Percentiles rank a stretch among this genome's conserved stretches.
These are phyloP conservation scores for Deakozyma indianensis DNA, from an alignment of 805 yeast species.

Conservation along the genomic window DNA sequence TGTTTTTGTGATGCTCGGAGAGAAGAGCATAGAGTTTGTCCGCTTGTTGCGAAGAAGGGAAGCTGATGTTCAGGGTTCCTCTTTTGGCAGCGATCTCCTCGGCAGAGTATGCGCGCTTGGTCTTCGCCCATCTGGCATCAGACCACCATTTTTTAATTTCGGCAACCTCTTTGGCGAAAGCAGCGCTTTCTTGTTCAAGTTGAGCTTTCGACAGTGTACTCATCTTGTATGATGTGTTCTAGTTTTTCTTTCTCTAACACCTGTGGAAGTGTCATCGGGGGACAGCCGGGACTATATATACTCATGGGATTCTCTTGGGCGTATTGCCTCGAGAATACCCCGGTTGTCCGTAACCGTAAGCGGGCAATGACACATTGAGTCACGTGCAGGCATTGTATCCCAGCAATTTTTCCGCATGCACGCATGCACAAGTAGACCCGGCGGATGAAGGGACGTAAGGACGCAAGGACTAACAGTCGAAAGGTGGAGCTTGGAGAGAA, in stretches of 20 bases:
- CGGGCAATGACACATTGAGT: neutral
- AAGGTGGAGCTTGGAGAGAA: too few relatives aligned
- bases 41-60: constrained; percentile 69
- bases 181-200: neutral
- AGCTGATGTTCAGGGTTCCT: constrained; percentile 57
- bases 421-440: too few relatives aligned
- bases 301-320: neutral
- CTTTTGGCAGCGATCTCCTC: constrained; percentile 84
- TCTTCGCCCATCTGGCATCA: constrained; percentile 78
- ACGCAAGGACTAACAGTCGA: too few relatives aligned
- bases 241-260: too few relatives aligned
- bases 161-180: constrained; percentile 34
- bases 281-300: neutral
- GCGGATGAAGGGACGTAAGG: too few relatives aligned
- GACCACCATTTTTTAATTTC: constrained; percentile 85
- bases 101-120: constrained; percentile 78
- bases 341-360: constrained; percentile 1
- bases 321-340: neutral
- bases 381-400: too few relatives aligned
- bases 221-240: neutral
- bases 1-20: constrained; percentile 52
- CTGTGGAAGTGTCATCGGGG: neutral
- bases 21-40: constrained; percentile 64
- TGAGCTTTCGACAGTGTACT: neutral
- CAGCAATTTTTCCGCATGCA: too few relatives aligned